Base-by-base conservation (phyloP, 2,329 filamentous ascomycete species). In the Neonectria ditissima region DNA sequence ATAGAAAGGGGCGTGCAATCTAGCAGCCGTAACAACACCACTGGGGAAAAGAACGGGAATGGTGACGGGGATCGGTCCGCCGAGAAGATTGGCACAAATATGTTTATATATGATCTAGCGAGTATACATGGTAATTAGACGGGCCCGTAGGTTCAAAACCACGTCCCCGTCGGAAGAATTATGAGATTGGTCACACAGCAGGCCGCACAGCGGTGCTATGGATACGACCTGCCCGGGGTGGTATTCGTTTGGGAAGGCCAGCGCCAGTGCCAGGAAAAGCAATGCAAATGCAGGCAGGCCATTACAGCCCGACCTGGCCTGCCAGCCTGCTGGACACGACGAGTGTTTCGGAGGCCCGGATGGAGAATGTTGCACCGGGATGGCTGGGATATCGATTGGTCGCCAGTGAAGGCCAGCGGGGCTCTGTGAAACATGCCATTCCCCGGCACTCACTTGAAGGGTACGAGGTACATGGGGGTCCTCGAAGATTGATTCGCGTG, bases 331-430 rank as follows among this genome's bases (percentile, higher is more conserved):
- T 37, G 32, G 10, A 32, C 45, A 24, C 30, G 41, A 44, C 48
- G 30, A 28, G 53, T 41, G 60, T 63, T 63, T 63, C 55, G 55
- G 60, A 55, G 60, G 18, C 53, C 60, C 60, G 54, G 55, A 63
- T 58, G 8, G 41, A 63, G 60, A 52, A 52, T 54, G 41, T 63
- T 48, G 60, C 37, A 28, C 60, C 60, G 60, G 34, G 41, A 52
- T 37, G 50, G 34, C 41, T 58, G 24, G 28, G 48, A 47, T 59
- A 13, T 44, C 30, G 30, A 22, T 43, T 34, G 50, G 48, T 26
- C 51, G 14, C 16, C 34, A 37, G 34, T 8, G 14, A 9, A 48
- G 32, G 32, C 45, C 45, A 43, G 45, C 39, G 41, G 52, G 47
- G 45, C 28, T 26, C 54, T 62, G n/a, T 41, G 63, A 65, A 62